A percentile compares a stretch with the other conserved stretches of the same genome.
Evolutionary conservation across 2,329 filamentous ascomycete genomes (phyloP).

Genomic region (Albifimbria verrucaria): DNA sequence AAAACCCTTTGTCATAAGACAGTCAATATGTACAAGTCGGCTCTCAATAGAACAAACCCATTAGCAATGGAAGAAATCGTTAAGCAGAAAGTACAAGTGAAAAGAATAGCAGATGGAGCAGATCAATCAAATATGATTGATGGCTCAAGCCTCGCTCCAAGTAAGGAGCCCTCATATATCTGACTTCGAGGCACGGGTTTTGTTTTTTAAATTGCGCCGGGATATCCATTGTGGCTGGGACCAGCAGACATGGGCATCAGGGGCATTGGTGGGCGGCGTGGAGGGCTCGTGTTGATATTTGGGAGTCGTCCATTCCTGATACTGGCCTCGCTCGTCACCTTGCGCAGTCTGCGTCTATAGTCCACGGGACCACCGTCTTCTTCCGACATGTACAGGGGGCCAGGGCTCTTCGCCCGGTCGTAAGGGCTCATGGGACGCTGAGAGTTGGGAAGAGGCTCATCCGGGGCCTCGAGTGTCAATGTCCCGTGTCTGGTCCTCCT

Average conservation of each 20-base stretch:
- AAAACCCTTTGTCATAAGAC: background rate
- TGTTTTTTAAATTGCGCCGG: too few species aligned
- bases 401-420: slow-evolving; percentile 20
- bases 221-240: too few species aligned
- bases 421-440: slow-evolving; percentile 17
- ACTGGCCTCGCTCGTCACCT: slow-evolving; percentile 38
- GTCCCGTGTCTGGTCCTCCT: slow-evolving; percentile 42
- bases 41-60: background rate
- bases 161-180: too few species aligned
- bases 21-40: background rate
- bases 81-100: background rate
- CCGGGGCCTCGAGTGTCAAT: slow-evolving; percentile 30
- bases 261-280: slow-evolving; percentile 19
- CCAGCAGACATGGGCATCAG: slow-evolving; percentile 17
- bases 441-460: slow-evolving; percentile 21
- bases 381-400: slow-evolving; percentile 31
- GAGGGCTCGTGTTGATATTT: slow-evolving; percentile 20
- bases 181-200: too few species aligned
- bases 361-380: slow-evolving; percentile 34
- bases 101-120: slow-evolving; percentile 6
- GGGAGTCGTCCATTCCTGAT: slow-evolving; percentile 26
- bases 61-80: too few species aligned
- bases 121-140: too few species aligned
- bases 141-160: too few species aligned
- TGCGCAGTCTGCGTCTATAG: slow-evolving; percentile 39